Percentiles rank a stretch among this genome's conserved stretches.
Evolutionary conservation across 495 filamentous ascomycete genomes (phyloP).

Genomic region (Pseudomonodictys pantanalensis): DNA sequence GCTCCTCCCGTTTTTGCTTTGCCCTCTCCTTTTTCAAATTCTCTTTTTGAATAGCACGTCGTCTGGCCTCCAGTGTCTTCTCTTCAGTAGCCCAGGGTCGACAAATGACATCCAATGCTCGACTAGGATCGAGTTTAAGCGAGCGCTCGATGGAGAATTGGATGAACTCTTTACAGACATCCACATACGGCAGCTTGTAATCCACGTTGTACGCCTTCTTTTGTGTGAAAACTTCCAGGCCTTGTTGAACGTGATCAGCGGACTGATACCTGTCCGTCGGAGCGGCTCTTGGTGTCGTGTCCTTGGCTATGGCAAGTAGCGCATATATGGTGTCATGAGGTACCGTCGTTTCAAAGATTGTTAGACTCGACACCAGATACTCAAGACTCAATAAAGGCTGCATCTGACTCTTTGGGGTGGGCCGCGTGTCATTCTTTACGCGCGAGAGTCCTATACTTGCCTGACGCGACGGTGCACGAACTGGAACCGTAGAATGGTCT

Average conservation of each 20-base stretch:
- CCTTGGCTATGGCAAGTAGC: conserved; percentile 26
- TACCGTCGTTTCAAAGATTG: conserved; percentile 15
- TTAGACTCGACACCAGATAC: conserved; percentile 25
- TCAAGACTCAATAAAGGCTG: conserved; percentile 27
- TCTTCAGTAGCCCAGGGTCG: conserved; percentile 31
- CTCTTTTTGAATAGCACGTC: no score
- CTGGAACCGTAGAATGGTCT: neutral
- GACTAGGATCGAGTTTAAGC: conserved; percentile 12
- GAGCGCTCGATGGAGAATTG: conserved; percentile 34
- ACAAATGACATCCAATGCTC: conserved; percentile 33
- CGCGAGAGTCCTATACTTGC: neutral
- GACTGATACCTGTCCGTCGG: neutral
- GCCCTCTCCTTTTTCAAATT: neutral
- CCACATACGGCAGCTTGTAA: conserved; percentile 37
- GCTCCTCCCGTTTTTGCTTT: neutral
- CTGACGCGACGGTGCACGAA: neutral
- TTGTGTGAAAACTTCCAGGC: conserved; percentile 20
- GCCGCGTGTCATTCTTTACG: neutral
- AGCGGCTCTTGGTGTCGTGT: conserved; percentile 18
- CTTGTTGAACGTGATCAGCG: neutral
- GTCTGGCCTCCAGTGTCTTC: neutral
- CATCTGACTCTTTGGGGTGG: neutral
- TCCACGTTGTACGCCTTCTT: conserved; percentile 35
- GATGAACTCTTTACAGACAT: conserved; percentile 38
- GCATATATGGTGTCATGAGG: conserved; percentile 28